Percentiles rank a stretch among this genome's conserved stretches.
phyloP scores from a whole-genome alignment of 805 yeast genomes.

The Jamesozyma rosinii region DNA sequence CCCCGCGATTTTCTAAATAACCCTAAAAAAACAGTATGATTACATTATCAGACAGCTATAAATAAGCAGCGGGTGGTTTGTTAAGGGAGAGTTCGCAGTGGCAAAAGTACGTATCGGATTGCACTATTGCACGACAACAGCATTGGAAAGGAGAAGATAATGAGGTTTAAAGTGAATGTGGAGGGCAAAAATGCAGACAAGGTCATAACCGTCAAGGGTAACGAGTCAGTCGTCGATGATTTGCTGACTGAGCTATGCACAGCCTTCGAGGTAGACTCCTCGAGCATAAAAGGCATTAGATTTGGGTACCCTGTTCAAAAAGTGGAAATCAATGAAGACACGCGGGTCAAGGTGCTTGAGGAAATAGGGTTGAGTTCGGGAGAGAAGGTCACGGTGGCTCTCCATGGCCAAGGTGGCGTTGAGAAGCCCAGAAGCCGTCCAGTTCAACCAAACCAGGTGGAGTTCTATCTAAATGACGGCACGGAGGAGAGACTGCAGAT shows the following conservation, averaged over 20 bases:
- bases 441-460: slow-evolving; percentile 6
- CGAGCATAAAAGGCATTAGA: slow-evolving; percentile 29
- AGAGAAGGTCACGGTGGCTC: slow-evolving; percentile 39
- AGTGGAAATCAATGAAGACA: slow-evolving; percentile 27
- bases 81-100: no score
- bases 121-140: no score
- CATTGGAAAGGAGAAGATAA: slow-evolving; percentile 10
- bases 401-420: not conserved
- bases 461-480: slow-evolving; percentile 14
- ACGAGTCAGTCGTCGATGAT: slow-evolving; percentile 29
- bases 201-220: slow-evolving; percentile 27
- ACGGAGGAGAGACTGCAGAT: slow-evolving; percentile 34
- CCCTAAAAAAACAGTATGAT: no score
- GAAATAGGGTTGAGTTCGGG: slow-evolving; percentile 47
- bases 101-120: no score
- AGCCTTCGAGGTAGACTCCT: not conserved
- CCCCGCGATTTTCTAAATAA: no score
- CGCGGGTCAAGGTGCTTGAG: slow-evolving; percentile 17
- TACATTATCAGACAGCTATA: no score
- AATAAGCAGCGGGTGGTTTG: no score
- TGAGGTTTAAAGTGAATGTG: slow-evolving; percentile 34
- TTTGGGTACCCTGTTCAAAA: slow-evolving; percentile 56
- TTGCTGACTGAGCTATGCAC: slow-evolving; percentile 21
- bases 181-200: slow-evolving; percentile 9
- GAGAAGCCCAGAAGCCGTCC: not conserved